These are phyloP conservation scores for Aureobasidium melanogenum DNA, from an alignment of 2,329 filamentous ascomycete genomes.

Conservation along the genomic window DNA sequence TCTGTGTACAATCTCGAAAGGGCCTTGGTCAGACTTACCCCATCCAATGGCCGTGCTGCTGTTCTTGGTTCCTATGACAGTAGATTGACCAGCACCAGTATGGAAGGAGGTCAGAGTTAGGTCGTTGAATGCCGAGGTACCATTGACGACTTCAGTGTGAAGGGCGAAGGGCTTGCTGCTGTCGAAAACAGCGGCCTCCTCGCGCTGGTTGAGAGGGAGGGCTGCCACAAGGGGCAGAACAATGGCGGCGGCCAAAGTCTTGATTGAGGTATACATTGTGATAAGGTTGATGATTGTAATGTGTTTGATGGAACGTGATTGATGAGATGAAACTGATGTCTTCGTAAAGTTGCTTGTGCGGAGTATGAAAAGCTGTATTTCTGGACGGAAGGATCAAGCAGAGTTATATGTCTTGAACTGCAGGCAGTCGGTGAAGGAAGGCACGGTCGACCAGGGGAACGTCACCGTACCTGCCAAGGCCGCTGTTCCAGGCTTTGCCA, in stretches of 20 bases:
- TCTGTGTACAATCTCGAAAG: neutral
- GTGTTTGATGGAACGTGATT: neutral
- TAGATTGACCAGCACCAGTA: neutral
- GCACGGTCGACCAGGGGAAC: neutral
- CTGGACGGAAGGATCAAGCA: neutral
- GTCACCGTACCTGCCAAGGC: slow-evolving; percentile 7
- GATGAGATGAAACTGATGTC: neutral
- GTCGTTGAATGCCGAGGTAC: neutral
- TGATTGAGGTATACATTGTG: slow-evolving; percentile 6
- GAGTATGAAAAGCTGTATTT: neutral
- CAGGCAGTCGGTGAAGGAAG: neutral
- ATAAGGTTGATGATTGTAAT: neutral
- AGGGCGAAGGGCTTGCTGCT: slow-evolving; percentile 10
- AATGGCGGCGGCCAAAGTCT: slow-evolving; percentile 1
- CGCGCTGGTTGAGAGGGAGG: neutral
- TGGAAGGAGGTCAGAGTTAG: slow-evolving; percentile 4
- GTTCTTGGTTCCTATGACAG: neutral
- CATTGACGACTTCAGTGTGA: neutral
- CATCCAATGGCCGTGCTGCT: neutral
- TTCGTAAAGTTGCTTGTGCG: neutral
- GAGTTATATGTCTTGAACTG: neutral
- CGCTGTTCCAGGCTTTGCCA: neutral
- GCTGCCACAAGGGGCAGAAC: neutral
- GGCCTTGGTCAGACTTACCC: neutral
- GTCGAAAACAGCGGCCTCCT: neutral